Evolutionary conservation across 768 basidiomycete species (phyloP).

Genomic region (Gymnopilus junonius): DNA sequence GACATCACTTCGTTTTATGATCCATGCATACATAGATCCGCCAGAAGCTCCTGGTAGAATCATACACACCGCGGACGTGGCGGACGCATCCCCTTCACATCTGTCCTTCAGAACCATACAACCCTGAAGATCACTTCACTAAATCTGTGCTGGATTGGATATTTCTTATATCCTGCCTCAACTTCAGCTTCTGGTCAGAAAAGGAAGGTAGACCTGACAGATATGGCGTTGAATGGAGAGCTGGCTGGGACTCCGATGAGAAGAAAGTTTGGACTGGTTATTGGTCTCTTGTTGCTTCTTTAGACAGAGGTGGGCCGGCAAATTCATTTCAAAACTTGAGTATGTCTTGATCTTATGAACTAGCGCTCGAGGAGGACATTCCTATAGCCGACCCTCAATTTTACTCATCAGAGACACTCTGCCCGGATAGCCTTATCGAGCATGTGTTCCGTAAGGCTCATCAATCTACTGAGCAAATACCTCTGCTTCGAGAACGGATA

Average conservation of each 20-base stretch:
- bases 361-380: slow-evolving; percentile 77
- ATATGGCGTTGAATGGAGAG: slow-evolving; percentile 81
- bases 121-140: slow-evolving; percentile 54
- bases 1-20: slow-evolving; percentile 5
- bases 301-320: slow-evolving; percentile 69
- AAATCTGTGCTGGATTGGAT: slow-evolving; percentile 79
- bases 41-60: slow-evolving; percentile 56
- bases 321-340: background rate
- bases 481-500: slow-evolving; percentile 74
- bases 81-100: slow-evolving; percentile 77
- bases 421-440: slow-evolving; percentile 72
- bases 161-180: slow-evolving; percentile 84
- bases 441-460: slow-evolving; percentile 68
- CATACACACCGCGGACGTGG: slow-evolving; percentile 84
- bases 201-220: slow-evolving; percentile 58
- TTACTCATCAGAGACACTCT: slow-evolving; percentile 70
- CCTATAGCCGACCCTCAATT: slow-evolving; percentile 82
- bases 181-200: slow-evolving; percentile 91
- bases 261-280: slow-evolving; percentile 76
- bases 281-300: slow-evolving; percentile 83
- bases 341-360: slow-evolving; percentile 1
- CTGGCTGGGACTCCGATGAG: slow-evolving; percentile 62
- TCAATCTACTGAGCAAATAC: slow-evolving; percentile 65
- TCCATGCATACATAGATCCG: slow-evolving; percentile 56
- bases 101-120: slow-evolving; percentile 68